Evolutionary conservation across 352 stramenopile species (phyloP), one percentile per base, ranked within the genome.

Genomic region (Pythium inflatum): DNA sequence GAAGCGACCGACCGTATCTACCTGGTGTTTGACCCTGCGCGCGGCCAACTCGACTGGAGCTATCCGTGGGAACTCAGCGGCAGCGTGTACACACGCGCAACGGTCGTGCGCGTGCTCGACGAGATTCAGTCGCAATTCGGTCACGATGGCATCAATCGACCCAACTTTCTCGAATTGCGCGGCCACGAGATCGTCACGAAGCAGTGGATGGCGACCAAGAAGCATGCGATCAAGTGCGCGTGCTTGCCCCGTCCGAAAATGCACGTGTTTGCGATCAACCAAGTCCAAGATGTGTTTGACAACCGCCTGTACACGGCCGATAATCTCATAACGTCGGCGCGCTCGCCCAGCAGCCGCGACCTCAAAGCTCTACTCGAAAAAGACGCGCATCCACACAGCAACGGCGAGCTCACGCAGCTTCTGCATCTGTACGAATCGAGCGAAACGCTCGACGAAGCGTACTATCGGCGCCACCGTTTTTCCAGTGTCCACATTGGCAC

Each of bases 51-150:
- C 31, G 90, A 97, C 53, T 97, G 86, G 86, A 80, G 87, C 43
- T 97, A 97, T 62, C 86, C 88, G 8, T 97, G 88, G 75, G 90
- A 97, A 74, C 75, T 97, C 25, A 95, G 87, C 51, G 87, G 86
- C n/a, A 90, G 82, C 3, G 66, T 97, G 18, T 97, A 97, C 68
- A 69, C 69, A 22, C 68, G 62, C 31, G 36, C 40, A 11, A 78
- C 80, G 24, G 75, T 82, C 25, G 18, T 63, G 31, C 77, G 36
- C 41, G 73, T 85, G 40, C 58, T 86, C 30, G 50, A 57, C 24
- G 78, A 38, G 27, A 79, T 82, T 41, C 58, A 72, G 41, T 54
- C 22, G 13, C 58, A 69, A 60, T 76, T 74, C 34, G 75, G 66
- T 5, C 65, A 58, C 12, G 49, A 79, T n/a, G 77, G 78, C 22